Evolutionary conservation across 257 asterid species (phyloP).

Genomic region (Capsicum baccatum): DNA sequence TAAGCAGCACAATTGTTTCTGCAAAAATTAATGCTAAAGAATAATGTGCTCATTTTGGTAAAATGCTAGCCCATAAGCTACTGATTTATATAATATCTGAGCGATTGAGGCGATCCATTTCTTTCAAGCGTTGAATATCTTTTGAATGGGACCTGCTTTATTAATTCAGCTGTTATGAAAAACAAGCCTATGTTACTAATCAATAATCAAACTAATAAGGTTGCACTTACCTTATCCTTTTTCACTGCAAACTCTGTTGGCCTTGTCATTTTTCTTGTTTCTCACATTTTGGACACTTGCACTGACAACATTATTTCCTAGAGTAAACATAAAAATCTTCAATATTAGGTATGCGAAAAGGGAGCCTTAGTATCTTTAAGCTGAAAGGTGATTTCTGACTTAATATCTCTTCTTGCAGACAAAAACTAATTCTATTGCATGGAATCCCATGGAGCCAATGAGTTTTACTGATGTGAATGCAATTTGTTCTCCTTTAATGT

Average conservation of each 20-base stretch:
- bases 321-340: background rate
- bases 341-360: background rate
- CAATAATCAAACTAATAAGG: background rate
- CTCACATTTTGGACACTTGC: background rate
- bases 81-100: background rate
- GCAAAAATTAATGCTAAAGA: background rate
- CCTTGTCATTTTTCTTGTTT: background rate
- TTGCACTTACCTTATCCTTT: conserved; percentile 3
- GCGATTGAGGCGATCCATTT: conserved; percentile 25
- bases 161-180: background rate
- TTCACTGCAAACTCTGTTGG: background rate
- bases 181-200: background rate
- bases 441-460: conserved; percentile 99
- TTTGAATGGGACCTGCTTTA: conserved; percentile 8
- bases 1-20: conserved; percentile 27
- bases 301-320: background rate
- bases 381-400: background rate
- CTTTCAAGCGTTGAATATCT: conserved; percentile 18
- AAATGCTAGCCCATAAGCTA: conserved; percentile 4
- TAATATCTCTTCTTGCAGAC: conserved; percentile 56
- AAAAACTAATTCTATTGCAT: conserved; percentile 82
- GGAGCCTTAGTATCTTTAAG: background rate
- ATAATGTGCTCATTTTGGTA: background rate
- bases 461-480: conserved; percentile 93
- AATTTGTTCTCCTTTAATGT: conserved; percentile 9